Conservation (phyloP, 176 grass and related monocot species). For the Triticum urartu region DNA sequence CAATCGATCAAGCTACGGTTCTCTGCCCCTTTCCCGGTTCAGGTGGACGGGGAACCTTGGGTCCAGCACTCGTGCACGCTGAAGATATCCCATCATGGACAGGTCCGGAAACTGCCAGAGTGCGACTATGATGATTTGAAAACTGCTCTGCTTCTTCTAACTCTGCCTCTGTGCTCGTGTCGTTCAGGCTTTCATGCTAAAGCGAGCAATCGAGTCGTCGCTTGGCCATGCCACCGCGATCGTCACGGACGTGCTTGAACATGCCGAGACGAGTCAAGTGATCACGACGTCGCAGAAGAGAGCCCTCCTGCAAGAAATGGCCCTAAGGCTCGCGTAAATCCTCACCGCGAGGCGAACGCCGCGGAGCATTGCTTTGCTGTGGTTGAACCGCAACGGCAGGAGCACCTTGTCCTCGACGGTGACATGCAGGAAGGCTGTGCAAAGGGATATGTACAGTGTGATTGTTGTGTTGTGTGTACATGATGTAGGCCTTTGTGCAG, state of each 20-base stretch:
- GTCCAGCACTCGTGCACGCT: conserved; percentile 62
- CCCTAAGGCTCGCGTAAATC: conserved; percentile 51
- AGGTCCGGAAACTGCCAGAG: conserved; percentile 30
- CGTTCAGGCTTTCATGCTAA: conserved; percentile 74
- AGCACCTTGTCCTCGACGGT: background rate
- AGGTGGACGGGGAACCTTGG: conserved; percentile 85
- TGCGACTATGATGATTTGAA: background rate
- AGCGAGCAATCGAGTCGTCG: conserved; percentile 56
- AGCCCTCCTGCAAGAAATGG: conserved; percentile 67
- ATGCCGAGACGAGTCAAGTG: conserved; percentile 57
- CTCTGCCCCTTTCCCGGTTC: conserved; percentile 62
- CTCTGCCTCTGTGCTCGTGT: background rate
- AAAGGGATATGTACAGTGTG: too few species aligned
- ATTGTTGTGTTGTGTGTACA: too few species aligned
- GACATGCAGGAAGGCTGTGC: too few species aligned
- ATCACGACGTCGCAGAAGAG: conserved; percentile 70
- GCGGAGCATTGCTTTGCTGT: background rate
- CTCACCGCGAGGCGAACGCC: too few species aligned
- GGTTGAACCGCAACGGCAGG: background rate
- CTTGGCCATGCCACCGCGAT: conserved; percentile 58
- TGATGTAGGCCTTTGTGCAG: too few species aligned
- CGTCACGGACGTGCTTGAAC: conserved; percentile 71
- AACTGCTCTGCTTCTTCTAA: background rate
- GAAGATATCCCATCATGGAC: conserved; percentile 72
- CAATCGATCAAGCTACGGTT: conserved; percentile 49